Conservation (phyloP, 805 yeast genomes). For the Candida argentea region DNA sequence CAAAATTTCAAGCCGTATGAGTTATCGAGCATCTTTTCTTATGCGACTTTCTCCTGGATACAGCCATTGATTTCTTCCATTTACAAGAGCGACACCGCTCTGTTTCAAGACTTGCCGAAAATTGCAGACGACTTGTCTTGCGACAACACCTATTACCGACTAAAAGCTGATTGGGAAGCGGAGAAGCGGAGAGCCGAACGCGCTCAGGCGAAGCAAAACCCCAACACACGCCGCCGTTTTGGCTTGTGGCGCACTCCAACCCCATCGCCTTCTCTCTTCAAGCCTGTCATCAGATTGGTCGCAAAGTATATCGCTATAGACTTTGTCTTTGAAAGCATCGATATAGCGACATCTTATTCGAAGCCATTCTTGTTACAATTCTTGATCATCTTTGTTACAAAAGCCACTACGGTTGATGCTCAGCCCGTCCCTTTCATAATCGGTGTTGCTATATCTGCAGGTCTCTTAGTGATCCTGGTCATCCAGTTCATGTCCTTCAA, state of each 20-base stretch:
- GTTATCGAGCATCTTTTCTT: constrained; percentile 12
- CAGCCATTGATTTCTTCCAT: constrained; percentile 16
- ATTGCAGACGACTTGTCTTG: constrained; percentile 3
- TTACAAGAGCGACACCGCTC: constrained; percentile 13
- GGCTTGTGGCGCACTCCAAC: constrained; percentile 2
- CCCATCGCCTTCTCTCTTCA: constrained; percentile 12
- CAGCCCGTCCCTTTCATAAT: constrained; percentile 15
- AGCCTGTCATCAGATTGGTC: constrained; percentile 11
- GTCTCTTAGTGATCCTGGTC: constrained; percentile 17
- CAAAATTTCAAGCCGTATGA: constrained; percentile 8
- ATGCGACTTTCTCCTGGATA: constrained; percentile 17
- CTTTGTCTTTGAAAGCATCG: constrained; percentile 12
- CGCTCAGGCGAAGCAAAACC: neutral
- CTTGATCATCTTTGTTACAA: constrained; percentile 18
- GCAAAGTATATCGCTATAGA: constrained; percentile 6
- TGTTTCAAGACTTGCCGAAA: constrained; percentile 9
- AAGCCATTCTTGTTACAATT: constrained; percentile 22
- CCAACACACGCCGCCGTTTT: constrained; percentile 1
- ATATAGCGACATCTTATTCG: constrained; percentile 12
- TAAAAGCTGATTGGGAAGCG: constrained; percentile 15
- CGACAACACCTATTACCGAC: constrained; percentile 9
- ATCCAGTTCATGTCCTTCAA: constrained; percentile 14
- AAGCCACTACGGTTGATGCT: constrained; percentile 4
- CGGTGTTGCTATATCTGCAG: constrained; percentile 15
- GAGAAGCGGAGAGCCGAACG: constrained; percentile 7